These are phyloP conservation scores for Pugionium cornutum DNA, from an alignment of 345 rosid genomes.

Conservation along the genomic window DNA sequence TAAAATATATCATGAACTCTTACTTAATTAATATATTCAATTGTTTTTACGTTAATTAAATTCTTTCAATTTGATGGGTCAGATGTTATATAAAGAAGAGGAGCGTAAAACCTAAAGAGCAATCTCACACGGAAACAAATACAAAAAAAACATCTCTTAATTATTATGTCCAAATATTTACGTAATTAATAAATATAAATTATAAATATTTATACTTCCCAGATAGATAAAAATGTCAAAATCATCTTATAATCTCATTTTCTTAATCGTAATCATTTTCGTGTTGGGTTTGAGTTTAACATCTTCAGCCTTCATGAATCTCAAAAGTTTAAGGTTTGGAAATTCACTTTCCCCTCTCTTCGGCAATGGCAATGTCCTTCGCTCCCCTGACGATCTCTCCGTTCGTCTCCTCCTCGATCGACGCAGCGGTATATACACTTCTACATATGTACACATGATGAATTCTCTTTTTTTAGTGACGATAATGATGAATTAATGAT, in stretches of 20 bases:
- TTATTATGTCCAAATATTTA: no score
- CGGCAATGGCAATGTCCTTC: constrained; percentile 75
- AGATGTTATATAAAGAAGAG: no score
- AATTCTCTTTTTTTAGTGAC: not conserved
- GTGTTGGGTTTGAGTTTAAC: constrained; percentile 20
- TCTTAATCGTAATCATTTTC: constrained; percentile 5
- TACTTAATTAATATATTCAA: no score
- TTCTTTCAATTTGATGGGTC: no score
- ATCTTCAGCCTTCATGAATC: constrained; percentile 49
- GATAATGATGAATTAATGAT: not conserved
- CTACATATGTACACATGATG: not conserved
- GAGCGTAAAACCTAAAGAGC: no score
- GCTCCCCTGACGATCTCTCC: constrained; percentile 67
- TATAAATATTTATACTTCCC: no score
- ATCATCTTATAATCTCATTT: constrained; percentile 18
- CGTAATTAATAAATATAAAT: no score
- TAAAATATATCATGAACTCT: no score
- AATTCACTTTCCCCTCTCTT: constrained; percentile 82
- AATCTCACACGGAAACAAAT: no score
- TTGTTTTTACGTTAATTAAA: no score
- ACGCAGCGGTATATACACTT: constrained; percentile 55
- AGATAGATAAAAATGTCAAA: constrained; percentile 1
- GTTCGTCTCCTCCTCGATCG: constrained; percentile 90
- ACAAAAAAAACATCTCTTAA: no score
- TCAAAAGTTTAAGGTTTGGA: constrained; percentile 66